These are phyloP conservation scores for Zymoseptoria brevis DNA, from an alignment of 2,329 filamentous ascomycete genomes.

Conservation along the genomic window DNA sequence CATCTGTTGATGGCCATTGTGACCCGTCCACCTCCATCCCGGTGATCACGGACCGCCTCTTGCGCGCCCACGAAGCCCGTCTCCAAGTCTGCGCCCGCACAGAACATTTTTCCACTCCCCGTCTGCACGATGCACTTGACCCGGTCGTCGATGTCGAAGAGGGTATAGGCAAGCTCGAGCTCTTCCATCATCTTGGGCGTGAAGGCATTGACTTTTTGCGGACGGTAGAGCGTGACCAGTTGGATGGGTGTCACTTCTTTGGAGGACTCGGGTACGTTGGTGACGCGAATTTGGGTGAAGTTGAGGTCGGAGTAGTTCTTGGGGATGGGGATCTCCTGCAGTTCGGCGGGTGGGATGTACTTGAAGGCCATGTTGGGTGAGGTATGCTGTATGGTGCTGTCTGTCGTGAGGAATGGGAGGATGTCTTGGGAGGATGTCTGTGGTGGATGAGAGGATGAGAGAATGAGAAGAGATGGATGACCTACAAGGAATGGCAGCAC, in stretches of 20 bases:
- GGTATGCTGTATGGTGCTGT: neutral
- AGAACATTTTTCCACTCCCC: conserved; percentile 45
- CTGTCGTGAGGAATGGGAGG: neutral
- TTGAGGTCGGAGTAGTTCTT: conserved; percentile 33
- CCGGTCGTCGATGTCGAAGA: conserved; percentile 47
- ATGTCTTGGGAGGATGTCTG: neutral
- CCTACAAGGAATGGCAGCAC: neutral
- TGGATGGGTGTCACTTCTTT: conserved; percentile 53
- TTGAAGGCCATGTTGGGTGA: conserved; percentile 8
- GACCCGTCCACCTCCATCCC: conserved; percentile 45
- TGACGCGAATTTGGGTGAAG: conserved; percentile 35
- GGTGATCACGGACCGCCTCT: conserved; percentile 41
- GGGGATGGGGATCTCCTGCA: conserved; percentile 14
- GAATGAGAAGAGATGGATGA: neutral
- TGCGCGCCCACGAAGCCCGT: conserved; percentile 41
- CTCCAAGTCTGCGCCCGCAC: conserved; percentile 51
- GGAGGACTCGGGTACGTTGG: conserved; percentile 38
- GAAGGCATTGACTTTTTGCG: conserved; percentile 61
- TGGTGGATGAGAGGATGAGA: neutral
- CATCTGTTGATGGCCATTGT: conserved; percentile 49
- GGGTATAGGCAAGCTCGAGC: conserved; percentile 46
- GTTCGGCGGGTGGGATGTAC: conserved; percentile 14
- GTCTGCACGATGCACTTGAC: conserved; percentile 50
- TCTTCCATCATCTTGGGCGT: conserved; percentile 56
- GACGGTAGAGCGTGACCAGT: conserved; percentile 57